A percentile compares a stretch with the other conserved stretches of the same genome.
These are phyloP conservation scores for Naganishia sp. DNA, from an alignment of 1,284 basidiomycete genomes.

Conservation along the genomic window DNA sequence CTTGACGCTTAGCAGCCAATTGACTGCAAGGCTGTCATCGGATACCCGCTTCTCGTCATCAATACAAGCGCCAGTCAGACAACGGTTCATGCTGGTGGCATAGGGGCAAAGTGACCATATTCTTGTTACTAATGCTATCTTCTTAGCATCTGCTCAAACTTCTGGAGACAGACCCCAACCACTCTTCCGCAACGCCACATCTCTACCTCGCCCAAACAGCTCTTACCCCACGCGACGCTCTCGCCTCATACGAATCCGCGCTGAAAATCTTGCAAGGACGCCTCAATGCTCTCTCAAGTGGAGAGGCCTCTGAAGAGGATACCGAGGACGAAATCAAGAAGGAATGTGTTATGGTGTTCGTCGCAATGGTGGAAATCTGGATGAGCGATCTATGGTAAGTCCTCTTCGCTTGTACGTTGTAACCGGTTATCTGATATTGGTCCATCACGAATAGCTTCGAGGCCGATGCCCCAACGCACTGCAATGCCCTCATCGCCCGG, in stretches of 20 bases:
- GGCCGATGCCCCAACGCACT: slow-evolving; percentile 73
- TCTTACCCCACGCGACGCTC: slow-evolving; percentile 67
- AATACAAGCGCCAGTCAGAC: too few species aligned
- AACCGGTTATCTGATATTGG: too few species aligned
- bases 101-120: neutral
- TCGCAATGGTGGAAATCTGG: slow-evolving; percentile 94
- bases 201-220: slow-evolving; percentile 87
- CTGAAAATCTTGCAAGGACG: slow-evolving; percentile 71
- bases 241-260: slow-evolving; percentile 79
- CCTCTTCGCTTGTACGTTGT: neutral
- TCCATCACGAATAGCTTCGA: slow-evolving; percentile 64
- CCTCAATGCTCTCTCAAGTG: slow-evolving; percentile 54
- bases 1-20: too few species aligned
- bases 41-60: too few species aligned
- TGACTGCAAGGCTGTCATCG: too few species aligned
- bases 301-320: slow-evolving; percentile 49
- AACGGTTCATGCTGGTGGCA: too few species aligned
- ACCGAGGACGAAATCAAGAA: slow-evolving; percentile 64
- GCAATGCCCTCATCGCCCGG: slow-evolving; percentile 70
- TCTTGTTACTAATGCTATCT: neutral
- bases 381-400: slow-evolving; percentile 91
- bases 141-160: slow-evolving; percentile 56
- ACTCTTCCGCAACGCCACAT: slow-evolving; percentile 76
- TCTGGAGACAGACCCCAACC: slow-evolving; percentile 59
- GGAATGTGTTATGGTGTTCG: slow-evolving; percentile 77